Conservation (phyloP, 2,329 filamentous ascomycete species). For the Fusarium concolor region DNA sequence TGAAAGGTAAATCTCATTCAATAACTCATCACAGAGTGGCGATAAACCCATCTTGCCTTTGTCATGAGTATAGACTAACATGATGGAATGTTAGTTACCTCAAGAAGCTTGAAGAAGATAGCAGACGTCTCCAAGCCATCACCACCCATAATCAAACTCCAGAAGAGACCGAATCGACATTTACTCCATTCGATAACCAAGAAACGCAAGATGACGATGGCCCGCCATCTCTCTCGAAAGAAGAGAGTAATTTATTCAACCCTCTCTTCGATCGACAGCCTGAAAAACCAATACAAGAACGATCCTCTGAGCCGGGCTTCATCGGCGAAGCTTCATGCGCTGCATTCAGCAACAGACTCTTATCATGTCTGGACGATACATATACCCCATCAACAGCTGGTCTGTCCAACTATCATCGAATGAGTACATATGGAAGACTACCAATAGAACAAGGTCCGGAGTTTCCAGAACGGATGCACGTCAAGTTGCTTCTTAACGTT, state of each 20-base stretch:
- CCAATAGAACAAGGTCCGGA: conserved; percentile 16
- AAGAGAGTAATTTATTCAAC: conserved; percentile 47
- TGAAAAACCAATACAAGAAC: conserved; percentile 31
- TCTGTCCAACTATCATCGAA: conserved; percentile 43
- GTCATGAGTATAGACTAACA: neutral
- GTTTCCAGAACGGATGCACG: conserved; percentile 47
- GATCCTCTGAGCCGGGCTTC: conserved; percentile 43
- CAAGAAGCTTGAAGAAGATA: conserved; percentile 33
- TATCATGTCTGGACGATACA: conserved; percentile 46
- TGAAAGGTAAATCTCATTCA: conserved; percentile 32
- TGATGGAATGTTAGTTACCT: conserved; percentile 11
- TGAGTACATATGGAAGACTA: conserved; percentile 2
- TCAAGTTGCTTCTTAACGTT: conserved; percentile 47
- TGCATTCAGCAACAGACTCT: conserved; percentile 47
- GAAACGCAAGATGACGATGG: conserved; percentile 38
- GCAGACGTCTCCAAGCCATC: conserved; percentile 13
- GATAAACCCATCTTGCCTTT: accelerated
- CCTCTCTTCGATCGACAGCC: conserved; percentile 43
- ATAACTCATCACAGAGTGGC: no score
- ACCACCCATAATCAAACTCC: conserved; percentile 25
- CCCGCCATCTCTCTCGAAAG: conserved; percentile 35
- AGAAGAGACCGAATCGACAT: conserved; percentile 18
- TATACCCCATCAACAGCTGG: conserved; percentile 46
- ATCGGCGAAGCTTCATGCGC: conserved; percentile 49
- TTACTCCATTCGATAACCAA: conserved; percentile 15